Evolutionary conservation across 2,329 filamentous ascomycete genomes (phyloP), one percentile per base, ranked within the genome.

Genomic region (Aspergillus alliaceus): DNA sequence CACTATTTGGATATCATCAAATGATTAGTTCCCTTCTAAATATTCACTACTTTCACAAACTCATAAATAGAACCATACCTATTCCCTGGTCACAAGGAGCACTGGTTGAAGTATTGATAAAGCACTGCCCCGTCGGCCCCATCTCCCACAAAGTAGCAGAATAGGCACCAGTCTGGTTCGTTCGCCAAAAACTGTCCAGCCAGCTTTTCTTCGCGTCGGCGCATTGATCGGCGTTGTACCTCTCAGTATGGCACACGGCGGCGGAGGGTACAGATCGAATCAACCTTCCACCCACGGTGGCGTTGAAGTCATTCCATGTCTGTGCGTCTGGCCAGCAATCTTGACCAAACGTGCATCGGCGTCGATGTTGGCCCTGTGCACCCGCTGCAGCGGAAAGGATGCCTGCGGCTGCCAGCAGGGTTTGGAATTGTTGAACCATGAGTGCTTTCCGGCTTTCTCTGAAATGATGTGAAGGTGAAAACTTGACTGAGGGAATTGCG

Each of bases 221-320:
- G 12, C 51, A 53, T 24, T 53, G n/a, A 11, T 44, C 27, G 25
- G 37, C 20, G 34, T 34, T 44, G 25, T 53, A 53, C 11, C 9
- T 8, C 18, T 53, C 34, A 7, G 27, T 29, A n/a, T 53, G 51
- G 14, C 55, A 57, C 34, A 57, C 55, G 11, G 51, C 52, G 4
- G 42, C 50, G 2, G 37, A 14, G 11, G 55, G 55, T 12, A 50
- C 25, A 11, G 55, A 44, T 9, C 34, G 51, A 31, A 54, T 50
- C 6, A 57, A 15, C 27, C n/a, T 40, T 11, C 55, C 55, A 1
- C 18, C 25, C 24, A 57, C 9, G 3, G 51, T 57, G 8, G 34
- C 25, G 31, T 57, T 57, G 37, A 57, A 50, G n/a, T 29, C 27
- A 9, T 53, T 22, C 55, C 55, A 57, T 29, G 37, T 31, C 4